Evolutionary conservation across 352 stramenopile genomes (phyloP), one percentile per base, ranked within the genome.

Genomic region (Detonula confervacea): DNA sequence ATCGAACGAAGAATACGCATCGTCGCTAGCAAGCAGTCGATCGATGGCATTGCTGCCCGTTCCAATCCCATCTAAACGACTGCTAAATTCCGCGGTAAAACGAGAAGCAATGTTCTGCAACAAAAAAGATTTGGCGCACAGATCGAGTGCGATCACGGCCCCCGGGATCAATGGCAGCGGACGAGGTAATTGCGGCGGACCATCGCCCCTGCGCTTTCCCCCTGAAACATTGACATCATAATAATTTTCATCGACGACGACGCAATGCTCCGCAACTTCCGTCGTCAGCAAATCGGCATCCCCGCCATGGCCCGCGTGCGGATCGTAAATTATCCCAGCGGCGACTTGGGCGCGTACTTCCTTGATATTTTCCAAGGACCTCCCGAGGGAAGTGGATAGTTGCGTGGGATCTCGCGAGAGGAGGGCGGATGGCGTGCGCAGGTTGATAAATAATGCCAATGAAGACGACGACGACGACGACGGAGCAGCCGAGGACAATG

Each of bases 391-490:
- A 0, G 37, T 33, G 7, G 77, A 73, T 14, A 86, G 37, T 27
- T 71, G 35, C 22, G 44, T 11, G 1, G 77, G 76, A 76, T 88
- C 77, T 4, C 81, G 71, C 9, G 81, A 75, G 30, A 88, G 67
- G 24, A 88, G 67, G 29, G 81, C 75, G 5, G 79, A 83, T 33
- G 75, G 72, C 14, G 81, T 87, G 25, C 61, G 65, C n/a, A n/a
- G n/a, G n/a, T n/a, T n/a, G n/a, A n/a, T n/a, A n/a, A n/a, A n/a
- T n/a, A 37, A 86, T 77, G 25, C 73, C 42, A n/a, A n/a, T 44
- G 46, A 42, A 20, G 18, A 46, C 16, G 61, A 30, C 46, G 27
- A 46, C 2, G 44, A 16, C 11, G 61, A 18, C n/a, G 61, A 16
- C 8, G 59, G 2, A 5, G 64, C 6, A 22, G 59, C 6, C 22